These are phyloP conservation scores for Eucalyptus rudis DNA, from an alignment of 345 rosid species.

Conservation along the genomic window DNA sequence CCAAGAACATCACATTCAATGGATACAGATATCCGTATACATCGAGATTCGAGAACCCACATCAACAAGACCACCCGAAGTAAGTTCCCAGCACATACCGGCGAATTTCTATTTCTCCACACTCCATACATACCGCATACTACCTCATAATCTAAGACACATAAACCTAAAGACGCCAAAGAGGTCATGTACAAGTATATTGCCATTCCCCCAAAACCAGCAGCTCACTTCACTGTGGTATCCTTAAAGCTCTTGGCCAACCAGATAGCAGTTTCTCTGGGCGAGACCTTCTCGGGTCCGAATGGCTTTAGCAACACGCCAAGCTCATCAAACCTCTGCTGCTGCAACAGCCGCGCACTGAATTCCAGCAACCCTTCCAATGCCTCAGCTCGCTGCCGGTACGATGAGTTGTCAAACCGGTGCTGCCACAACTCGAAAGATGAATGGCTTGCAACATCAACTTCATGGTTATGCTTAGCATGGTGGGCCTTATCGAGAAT, in stretches of 20 bases:
- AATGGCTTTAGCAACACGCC: conserved; percentile 83
- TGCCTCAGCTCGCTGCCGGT: conserved; percentile 95
- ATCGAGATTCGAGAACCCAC: background rate
- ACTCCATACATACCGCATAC: background rate
- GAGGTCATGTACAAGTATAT: background rate
- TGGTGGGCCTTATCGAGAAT: conserved; percentile 2
- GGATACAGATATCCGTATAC: background rate
- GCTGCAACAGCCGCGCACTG: conserved; percentile 73
- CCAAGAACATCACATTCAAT: background rate
- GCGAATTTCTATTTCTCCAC: background rate
- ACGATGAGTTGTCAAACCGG: conserved; percentile 81
- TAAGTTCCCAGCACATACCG: background rate
- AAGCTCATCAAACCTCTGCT: conserved; percentile 73
- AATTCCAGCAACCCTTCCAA: conserved; percentile 88
- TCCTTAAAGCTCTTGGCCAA: conserved; percentile 91
- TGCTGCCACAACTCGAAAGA: conserved; percentile 32
- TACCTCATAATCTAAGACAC: background rate
- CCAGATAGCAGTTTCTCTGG: conserved; percentile 97
- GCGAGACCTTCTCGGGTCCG: conserved; percentile 84
- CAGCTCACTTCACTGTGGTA: conserved; percentile 23
- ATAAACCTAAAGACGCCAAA: background rate
- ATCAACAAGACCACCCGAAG: background rate
- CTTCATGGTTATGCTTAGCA: background rate
- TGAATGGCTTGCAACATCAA: conserved; percentile 23
- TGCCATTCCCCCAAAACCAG: background rate